Evolutionary conservation across 768 basidiomycete genomes (phyloP).

Genomic region (Tubosaeta sp.): DNA sequence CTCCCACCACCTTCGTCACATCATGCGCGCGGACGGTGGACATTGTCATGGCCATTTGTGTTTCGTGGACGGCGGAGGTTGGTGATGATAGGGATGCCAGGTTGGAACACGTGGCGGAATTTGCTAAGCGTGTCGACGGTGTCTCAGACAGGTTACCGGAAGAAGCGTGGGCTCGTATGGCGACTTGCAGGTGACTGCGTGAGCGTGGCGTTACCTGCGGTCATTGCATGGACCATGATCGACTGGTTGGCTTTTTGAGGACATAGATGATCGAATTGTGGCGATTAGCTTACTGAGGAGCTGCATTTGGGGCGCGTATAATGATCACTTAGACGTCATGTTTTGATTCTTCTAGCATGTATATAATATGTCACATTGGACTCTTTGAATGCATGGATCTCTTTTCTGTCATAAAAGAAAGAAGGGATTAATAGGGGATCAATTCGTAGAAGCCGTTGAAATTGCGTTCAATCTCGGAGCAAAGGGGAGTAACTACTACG

Average conservation of each 20-base stretch:
- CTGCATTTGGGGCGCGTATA: not conserved
- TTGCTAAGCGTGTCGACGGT: slow-evolving; percentile 8
- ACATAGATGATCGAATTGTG: not conserved
- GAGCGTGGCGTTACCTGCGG: slow-evolving; percentile 25
- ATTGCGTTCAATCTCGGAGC: too few relatives aligned
- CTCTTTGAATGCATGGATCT: not conserved
- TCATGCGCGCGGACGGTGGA: slow-evolving; percentile 19
- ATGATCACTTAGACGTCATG: not conserved
- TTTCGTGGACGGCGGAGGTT: slow-evolving; percentile 52
- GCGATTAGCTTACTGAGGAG: not conserved
- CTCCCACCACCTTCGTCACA: slow-evolving; percentile 35
- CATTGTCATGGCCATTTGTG: slow-evolving; percentile 51
- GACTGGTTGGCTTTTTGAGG: slow-evolving; percentile 28
- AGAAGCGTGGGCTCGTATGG: slow-evolving; percentile 30
- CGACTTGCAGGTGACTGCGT: slow-evolving; percentile 39
- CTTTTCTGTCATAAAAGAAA: too few relatives aligned
- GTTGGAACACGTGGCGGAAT: slow-evolving; percentile 21
- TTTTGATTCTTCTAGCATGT: not conserved
- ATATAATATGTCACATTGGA: not conserved
- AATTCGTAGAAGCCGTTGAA: too few relatives aligned
- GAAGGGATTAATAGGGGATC: too few relatives aligned
- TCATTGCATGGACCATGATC: slow-evolving; percentile 23
- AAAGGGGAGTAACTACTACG: too few relatives aligned
- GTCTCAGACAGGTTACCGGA: slow-evolving; percentile 6
- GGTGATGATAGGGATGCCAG: slow-evolving; percentile 44